Evolutionary conservation across 129 eudicot genomes (phyloP).

Genomic region (Flaveria sonorensis): DNA sequence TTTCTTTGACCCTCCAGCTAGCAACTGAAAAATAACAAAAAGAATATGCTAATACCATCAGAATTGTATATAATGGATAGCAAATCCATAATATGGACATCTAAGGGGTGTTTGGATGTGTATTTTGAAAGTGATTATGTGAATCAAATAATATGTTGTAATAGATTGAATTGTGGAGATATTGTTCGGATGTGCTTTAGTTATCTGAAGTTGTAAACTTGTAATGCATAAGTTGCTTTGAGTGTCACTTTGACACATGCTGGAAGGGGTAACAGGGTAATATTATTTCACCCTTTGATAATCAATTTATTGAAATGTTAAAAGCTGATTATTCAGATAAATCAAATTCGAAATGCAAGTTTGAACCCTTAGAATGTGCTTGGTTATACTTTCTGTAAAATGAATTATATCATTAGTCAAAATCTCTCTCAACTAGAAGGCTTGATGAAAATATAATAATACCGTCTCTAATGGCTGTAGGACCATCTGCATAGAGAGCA

Average conservation of each 20-base stretch:
- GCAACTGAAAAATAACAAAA: constrained; percentile 59
- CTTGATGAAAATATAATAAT: constrained; percentile 16
- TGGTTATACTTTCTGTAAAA: not conserved
- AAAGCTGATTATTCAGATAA: not conserved
- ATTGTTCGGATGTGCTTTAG: not conserved
- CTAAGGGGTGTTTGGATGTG: constrained; percentile 2
- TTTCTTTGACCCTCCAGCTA: constrained; percentile 99
- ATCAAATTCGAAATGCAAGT: not conserved
- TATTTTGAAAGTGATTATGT: not conserved
- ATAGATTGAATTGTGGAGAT: not conserved
- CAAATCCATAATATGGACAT: constrained; percentile 6
- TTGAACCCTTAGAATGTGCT: not conserved
- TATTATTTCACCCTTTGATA: not conserved
- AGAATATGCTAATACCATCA: not conserved
- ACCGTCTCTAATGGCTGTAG: constrained; percentile 98
- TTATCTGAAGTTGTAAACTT: not conserved
- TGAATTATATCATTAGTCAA: too few species aligned
- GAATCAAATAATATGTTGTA: not conserved
- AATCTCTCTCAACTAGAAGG: not conserved
- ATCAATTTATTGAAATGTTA: not conserved
- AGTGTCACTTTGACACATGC: not conserved
- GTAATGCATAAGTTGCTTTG: not conserved
- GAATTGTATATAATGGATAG: not conserved
- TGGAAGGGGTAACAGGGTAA: not conserved
- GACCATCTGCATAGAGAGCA: constrained; percentile 92